A percentile compares a stretch with the other conserved stretches of the same genome.
These are phyloP conservation scores for Poterioochromonas sp. DNA, from an alignment of 352 stramenopile genomes.

Conservation along the genomic window DNA sequence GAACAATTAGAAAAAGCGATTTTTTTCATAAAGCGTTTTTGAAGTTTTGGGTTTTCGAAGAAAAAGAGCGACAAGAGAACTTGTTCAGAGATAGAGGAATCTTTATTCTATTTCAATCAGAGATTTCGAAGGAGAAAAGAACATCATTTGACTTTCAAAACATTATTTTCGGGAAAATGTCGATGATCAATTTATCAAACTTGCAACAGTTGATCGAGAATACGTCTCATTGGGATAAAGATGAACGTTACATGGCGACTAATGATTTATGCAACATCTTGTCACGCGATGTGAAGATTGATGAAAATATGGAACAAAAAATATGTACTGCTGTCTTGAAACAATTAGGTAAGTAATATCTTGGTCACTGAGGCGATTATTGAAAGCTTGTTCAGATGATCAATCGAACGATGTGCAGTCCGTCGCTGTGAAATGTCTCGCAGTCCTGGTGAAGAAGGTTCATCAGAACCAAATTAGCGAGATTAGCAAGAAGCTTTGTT, in stretches of 20 bases:
- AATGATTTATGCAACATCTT: slow-evolving; percentile 93
- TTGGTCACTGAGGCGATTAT: neutral
- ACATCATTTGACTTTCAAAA: too few relatives aligned
- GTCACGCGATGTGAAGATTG: slow-evolving; percentile 77
- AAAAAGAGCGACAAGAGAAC: too few relatives aligned
- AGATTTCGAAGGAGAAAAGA: too few relatives aligned
- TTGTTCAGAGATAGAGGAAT: too few relatives aligned
- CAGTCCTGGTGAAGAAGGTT: slow-evolving; percentile 91
- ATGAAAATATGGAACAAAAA: slow-evolving; percentile 34
- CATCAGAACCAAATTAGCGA: slow-evolving; percentile 83
- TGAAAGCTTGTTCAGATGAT: slow-evolving; percentile 61
- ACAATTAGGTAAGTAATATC: neutral
- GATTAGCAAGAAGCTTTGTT: slow-evolving; percentile 91
- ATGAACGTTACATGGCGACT: slow-evolving; percentile 99
- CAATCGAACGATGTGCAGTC: slow-evolving; percentile 97
- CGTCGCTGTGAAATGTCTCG: slow-evolving; percentile 78
- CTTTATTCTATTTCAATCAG: too few relatives aligned
- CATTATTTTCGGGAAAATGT: too few relatives aligned
- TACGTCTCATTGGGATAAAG: slow-evolving; percentile 68
- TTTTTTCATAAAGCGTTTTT: too few relatives aligned
- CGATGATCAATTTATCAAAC: neutral
- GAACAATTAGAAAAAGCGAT: too few relatives aligned
- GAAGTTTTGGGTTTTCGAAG: too few relatives aligned
- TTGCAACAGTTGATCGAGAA: slow-evolving; percentile 38
- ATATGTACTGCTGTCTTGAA: slow-evolving; percentile 30